phyloP scores from a whole-genome alignment of 2,329 filamentous ascomycete genomes.

The Juglanconis sp. region DNA sequence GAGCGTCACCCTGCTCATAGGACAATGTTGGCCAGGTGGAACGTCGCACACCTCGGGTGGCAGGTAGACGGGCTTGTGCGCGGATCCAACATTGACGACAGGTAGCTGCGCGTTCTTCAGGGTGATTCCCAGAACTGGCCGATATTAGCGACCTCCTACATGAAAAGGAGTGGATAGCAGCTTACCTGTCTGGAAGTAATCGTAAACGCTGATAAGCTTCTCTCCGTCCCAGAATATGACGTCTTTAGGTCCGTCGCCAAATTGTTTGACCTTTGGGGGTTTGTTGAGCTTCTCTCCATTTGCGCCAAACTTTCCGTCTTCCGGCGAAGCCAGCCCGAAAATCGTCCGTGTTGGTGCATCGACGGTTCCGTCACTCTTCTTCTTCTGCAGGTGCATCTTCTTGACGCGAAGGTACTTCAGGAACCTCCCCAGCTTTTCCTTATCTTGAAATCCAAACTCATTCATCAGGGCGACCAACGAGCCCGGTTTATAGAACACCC shows the following conservation, averaged over 20 bases:
- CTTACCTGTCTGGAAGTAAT: constrained; percentile 45
- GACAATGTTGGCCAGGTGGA: constrained; percentile 51
- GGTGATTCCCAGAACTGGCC: constrained; percentile 28
- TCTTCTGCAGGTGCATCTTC: constrained; percentile 34
- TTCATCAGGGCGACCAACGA: constrained; percentile 23
- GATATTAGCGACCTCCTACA: background rate
- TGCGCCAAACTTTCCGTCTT: constrained; percentile 26
- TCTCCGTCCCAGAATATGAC: constrained; percentile 53
- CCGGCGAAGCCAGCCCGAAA: constrained; percentile 29
- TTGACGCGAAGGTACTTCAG: constrained; percentile 33
- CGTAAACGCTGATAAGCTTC: constrained; percentile 46
- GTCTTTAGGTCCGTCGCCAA: constrained; percentile 45
- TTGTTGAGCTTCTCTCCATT: constrained; percentile 14
- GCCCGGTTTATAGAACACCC: constrained; percentile 28
- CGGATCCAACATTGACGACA: constrained; percentile 57
- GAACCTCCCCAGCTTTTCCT: constrained; percentile 30
- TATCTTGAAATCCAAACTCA: background rate
- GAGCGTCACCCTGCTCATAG: constrained; percentile 37
- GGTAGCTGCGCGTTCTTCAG: constrained; percentile 37
- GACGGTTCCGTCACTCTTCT: constrained; percentile 28
- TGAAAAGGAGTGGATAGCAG: background rate
- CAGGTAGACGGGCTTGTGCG: constrained; percentile 50
- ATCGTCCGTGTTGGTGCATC: constrained; percentile 36
- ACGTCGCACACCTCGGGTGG: constrained; percentile 57
- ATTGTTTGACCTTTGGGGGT: constrained; percentile 23